Base-by-base conservation (phyloP, 129 eudicot genomes). In the Oenanthe sinensis region DNA sequence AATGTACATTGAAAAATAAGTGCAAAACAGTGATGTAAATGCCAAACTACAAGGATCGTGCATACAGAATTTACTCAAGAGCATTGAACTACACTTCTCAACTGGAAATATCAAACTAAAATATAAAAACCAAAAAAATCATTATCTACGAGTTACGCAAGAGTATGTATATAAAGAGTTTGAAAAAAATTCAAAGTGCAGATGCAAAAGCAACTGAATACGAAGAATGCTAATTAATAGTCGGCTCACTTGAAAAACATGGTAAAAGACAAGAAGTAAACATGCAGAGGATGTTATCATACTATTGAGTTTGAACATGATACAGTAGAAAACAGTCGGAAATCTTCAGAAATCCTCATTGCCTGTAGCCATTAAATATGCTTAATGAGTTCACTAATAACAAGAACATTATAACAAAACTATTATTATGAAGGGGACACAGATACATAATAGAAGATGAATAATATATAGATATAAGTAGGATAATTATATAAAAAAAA, bases 301-400 rank as follows among this genome's bases (percentile, higher is more conserved):
- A 15, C 22, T n/a, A n/a, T n/a, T n/a, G n/a, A n/a, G 74, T 89
- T 91, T 65, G 96, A 83, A 88, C 89, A 84, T 6, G 97, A 84
- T 65, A 96, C 87, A 30, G 99, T 96, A 77, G 97, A 88, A 85
- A 96, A 96, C 72, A 96, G 83, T 33, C 91, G 96, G 81, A 96
- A 96, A 68, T 92, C 80, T 81, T 85, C 88, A 22, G 88, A 84
- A 36, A 92, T 93, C 83, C 84, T 87, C 78, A 90, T 77, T 77
- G 88, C 97, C 99, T 96, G 91, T 85, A 86, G 48, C 68, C 83
- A 50, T 70, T 6, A 76, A 45, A 78, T 16, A 54, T 37, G 13
- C 52, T 83, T 58, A 68, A 46, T 37, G 20, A 22, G 70, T 52
- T 46, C 63, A 0, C 44, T 4, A 28, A 13, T 65, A 28, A 65